A percentile compares a stretch with the other conserved stretches of the same genome.
Evolutionary conservation across 495 filamentous ascomycete genomes (phyloP).

Genomic region (Talaromyces stipitatus): DNA sequence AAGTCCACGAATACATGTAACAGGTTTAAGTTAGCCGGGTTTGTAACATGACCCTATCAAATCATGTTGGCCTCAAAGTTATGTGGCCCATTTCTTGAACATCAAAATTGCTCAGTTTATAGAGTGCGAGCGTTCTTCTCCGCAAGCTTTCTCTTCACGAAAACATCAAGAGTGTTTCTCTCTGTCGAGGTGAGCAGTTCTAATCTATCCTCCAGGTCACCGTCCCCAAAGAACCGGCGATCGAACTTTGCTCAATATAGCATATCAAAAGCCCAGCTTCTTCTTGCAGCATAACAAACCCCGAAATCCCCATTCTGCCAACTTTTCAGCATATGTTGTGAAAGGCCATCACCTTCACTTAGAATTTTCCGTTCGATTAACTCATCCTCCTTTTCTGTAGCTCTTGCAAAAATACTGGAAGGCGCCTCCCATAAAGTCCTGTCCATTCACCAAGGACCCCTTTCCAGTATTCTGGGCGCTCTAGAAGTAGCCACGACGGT

Average conservation of each 20-base stretch:
- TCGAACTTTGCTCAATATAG: conserved; percentile 15
- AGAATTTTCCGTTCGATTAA: not conserved
- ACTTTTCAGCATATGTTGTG: conserved; percentile 10
- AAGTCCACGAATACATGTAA: no score
- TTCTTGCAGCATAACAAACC: conserved; percentile 12
- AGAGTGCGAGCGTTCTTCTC: not conserved
- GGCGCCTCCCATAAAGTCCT: conserved; percentile 5
- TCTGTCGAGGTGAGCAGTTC: conserved; percentile 7
- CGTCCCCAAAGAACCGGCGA: conserved; percentile 10
- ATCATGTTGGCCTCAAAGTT: no score
- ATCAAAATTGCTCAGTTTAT: no score
- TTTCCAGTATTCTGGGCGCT: conserved; percentile 27
- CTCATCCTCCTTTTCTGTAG: not conserved
- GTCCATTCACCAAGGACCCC: conserved; percentile 14
- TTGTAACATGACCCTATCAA: no score
- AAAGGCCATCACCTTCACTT: conserved; percentile 8
- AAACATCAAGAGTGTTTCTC: conserved; percentile 7
- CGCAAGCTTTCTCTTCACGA: conserved; percentile 6
- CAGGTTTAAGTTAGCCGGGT: no score
- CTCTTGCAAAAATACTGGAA: conserved; percentile 10
- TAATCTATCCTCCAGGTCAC: conserved; percentile 5
- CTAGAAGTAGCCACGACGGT: conserved; percentile 38
- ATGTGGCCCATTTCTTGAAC: no score
- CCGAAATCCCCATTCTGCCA: conserved; percentile 15
- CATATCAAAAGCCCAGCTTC: conserved; percentile 11